These are phyloP conservation scores for Pulveroboletus sp. DNA, from an alignment of 768 basidiomycete species.

Conservation along the genomic window DNA sequence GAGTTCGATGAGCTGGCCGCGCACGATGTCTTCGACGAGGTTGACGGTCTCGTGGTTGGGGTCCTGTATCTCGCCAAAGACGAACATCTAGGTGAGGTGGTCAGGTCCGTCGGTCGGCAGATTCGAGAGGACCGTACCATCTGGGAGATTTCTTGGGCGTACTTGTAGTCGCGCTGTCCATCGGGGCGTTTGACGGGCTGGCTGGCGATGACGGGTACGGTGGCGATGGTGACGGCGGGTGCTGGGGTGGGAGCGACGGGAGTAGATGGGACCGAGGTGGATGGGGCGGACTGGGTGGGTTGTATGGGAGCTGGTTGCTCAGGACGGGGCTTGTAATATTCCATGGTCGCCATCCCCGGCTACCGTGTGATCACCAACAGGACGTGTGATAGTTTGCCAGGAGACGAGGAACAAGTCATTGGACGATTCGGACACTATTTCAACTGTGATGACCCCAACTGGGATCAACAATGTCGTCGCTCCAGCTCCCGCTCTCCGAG, in stretches of 20 bases:
- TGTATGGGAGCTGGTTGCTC: conserved; percentile 19
- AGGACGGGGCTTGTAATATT: conserved; percentile 28
- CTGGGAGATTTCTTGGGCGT: conserved; percentile 88
- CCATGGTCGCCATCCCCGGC: conserved; percentile 19
- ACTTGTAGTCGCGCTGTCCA: conserved; percentile 69
- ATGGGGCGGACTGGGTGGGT: conserved; percentile 7
- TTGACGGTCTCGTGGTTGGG: conserved; percentile 84
- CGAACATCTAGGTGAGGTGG: conserved; percentile 70
- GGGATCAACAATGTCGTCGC: too few relatives aligned
- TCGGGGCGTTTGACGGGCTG: conserved; percentile 18
- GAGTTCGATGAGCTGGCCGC: conserved; percentile 86
- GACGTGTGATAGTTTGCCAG: too few relatives aligned
- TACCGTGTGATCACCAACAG: too few relatives aligned
- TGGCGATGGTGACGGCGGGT: conserved; percentile 6
- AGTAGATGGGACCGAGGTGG: conserved; percentile 20
- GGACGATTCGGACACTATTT: too few relatives aligned
- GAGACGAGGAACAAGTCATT: not conserved
- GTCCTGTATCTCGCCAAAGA: conserved; percentile 93
- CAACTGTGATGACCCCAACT: too few relatives aligned
- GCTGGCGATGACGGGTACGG: conserved; percentile 2
- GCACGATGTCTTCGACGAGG: conserved; percentile 92
- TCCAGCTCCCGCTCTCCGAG: conserved; percentile 53
- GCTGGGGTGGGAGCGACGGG: conserved; percentile 13
- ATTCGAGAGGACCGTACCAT: conserved; percentile 53
- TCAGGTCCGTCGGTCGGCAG: too few relatives aligned